Base-by-base conservation (phyloP, 2,329 filamentous ascomycete species). In the Ceratocystis alfenasii region DNA sequence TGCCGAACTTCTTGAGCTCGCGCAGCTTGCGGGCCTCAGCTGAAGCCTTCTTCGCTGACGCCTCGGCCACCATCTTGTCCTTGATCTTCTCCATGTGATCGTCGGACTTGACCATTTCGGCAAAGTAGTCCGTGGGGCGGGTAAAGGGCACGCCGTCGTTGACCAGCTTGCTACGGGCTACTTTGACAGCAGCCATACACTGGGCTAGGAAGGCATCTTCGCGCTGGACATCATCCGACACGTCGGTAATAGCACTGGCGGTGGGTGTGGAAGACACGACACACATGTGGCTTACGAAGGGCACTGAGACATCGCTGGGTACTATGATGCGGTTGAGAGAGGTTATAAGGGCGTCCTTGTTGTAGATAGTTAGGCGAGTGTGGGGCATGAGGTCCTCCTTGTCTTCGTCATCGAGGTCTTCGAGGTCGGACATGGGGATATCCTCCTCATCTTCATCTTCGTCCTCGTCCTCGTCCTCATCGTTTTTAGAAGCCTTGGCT, bases 11-110 rank as follows among this genome's bases (percentile, higher is more conserved):
- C 86, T 96, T 97, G 72, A 97, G 81, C 75, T 99, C 94, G 69
- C 94, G 83, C 79, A 93, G 87, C 78, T 91, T 91, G 74, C 91
- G 85, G 5, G 94, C 94, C 76, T 99, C 94, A 28, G 89, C 86
- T 33, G 90, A 84, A 0, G 94, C 93, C 80, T 96, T 96, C 82
- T 96, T 96, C 68, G 85, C 81, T 10, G 93, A 89, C 0, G 93
- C 94, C 73, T 95, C 90, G 72, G 97, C 92, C 69, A 96, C 83
- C 72, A 97, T 80, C 81, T 95, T 95, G 73, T 87, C 85, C 81
- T 95, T 95, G 74, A 99, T 89, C 81, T 89, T 92, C 74, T 89
- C 89, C 94, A 99, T 99, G 76, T 96, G 94, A 72, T 95, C 93
- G 74, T 99, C 94, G 72, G 87, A 90, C 84, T 97, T 97, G 72